A percentile compares a stretch with the other conserved stretches of the same genome.
Evolutionary conservation across 805 yeast species (phyloP).

Genomic region (Starmerella vaccinii): DNA sequence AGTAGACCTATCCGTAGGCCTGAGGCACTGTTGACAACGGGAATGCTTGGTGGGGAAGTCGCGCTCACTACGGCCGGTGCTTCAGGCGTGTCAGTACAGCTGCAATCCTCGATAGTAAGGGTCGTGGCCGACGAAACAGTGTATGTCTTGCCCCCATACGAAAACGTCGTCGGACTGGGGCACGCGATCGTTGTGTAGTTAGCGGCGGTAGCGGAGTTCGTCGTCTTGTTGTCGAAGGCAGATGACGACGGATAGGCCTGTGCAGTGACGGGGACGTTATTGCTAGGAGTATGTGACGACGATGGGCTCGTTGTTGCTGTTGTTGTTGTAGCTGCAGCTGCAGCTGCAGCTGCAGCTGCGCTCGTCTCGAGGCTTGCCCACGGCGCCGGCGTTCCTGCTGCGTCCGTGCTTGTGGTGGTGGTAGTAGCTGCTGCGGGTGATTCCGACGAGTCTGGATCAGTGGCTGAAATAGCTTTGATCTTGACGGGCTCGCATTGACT

Average conservation of each 20-base stretch:
- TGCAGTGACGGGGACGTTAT: no score
- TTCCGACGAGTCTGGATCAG: neutral
- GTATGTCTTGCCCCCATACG: neutral
- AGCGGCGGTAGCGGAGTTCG: neutral
- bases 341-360: no score
- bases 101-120: neutral
- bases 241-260: no score
- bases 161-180: neutral
- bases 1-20: neutral
- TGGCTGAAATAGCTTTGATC: constrained; percentile 5
- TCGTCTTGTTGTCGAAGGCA: neutral
- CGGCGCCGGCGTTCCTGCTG: no score
- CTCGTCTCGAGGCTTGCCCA: no score
- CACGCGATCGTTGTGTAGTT: constrained; percentile 1
- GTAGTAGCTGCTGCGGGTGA: neutral
- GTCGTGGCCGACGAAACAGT: constrained; percentile 4
- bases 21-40: neutral
- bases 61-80: neutral
- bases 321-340: no score
- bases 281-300: no score
- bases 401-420: neutral
- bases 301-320: no score
- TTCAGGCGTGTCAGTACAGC: neutral
- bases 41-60: neutral
- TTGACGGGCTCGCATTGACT: constrained; percentile 12